Evolutionary conservation across 345 rosid genomes (phyloP).

Genomic region (Streptanthus diversifolius): DNA sequence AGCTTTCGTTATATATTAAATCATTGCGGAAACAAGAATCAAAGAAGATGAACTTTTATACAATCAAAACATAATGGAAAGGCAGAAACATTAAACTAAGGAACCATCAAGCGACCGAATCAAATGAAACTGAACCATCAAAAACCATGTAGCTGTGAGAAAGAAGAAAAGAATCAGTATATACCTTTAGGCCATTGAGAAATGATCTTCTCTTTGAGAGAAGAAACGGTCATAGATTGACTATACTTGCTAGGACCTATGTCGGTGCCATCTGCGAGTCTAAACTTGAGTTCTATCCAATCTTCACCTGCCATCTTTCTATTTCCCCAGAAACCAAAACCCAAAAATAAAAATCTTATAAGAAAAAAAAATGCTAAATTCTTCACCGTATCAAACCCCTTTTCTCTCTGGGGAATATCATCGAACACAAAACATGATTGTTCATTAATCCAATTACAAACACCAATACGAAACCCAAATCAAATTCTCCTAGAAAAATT

Average conservation of each 20-base stretch:
- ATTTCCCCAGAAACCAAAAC: background rate
- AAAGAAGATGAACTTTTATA: background rate
- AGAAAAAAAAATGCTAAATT: background rate
- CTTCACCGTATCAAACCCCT: background rate
- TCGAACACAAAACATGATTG: slow-evolving; percentile 9
- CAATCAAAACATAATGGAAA: background rate
- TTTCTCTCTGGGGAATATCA: slow-evolving; percentile 13
- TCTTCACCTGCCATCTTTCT: slow-evolving; percentile 46
- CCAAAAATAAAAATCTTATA: background rate
- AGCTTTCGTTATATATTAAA: background rate
- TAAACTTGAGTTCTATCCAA: slow-evolving; percentile 59
- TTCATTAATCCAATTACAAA: slow-evolving; percentile 14
- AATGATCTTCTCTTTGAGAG: slow-evolving; percentile 61
- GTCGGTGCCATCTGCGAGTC: slow-evolving; percentile 63
- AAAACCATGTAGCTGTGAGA: background rate
- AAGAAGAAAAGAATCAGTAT: background rate
- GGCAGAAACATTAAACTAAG: background rate
- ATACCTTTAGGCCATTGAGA: slow-evolving; percentile 63
- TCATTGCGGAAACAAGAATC: slow-evolving; percentile 10
- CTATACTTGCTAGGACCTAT: slow-evolving; percentile 57
- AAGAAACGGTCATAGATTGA: slow-evolving; percentile 53
- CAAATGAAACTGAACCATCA: background rate
- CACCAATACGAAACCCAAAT: slow-evolving; percentile 1
- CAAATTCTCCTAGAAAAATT: background rate
- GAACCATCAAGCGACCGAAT: background rate